These are phyloP conservation scores for Plectosphaerella plurivora DNA, from an alignment of 2,329 filamentous ascomycete genomes.

Conservation along the genomic window DNA sequence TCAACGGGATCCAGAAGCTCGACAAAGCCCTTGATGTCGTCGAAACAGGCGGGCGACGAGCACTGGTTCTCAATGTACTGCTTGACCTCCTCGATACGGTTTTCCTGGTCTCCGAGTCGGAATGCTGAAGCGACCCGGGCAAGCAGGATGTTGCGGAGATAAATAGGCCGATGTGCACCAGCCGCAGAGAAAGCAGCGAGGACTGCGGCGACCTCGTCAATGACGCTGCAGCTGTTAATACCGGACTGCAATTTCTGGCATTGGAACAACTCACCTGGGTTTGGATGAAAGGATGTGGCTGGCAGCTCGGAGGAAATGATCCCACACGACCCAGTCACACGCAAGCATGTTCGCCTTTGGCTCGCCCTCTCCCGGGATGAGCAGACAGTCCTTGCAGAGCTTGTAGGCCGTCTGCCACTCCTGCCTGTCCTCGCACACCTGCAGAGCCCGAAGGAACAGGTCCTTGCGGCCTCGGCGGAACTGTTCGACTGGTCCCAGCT, in stretches of 20 bases:
- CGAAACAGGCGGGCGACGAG: slow-evolving; percentile 36
- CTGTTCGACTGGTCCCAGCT: slow-evolving; percentile 37
- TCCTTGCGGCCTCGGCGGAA: slow-evolving; percentile 43
- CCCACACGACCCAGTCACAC: slow-evolving; percentile 39
- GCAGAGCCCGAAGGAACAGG: slow-evolving; percentile 35
- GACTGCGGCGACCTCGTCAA: slow-evolving; percentile 6
- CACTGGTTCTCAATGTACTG: slow-evolving; percentile 30
- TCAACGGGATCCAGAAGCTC: slow-evolving; percentile 35
- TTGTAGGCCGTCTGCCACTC: slow-evolving; percentile 38
- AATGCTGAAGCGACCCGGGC: slow-evolving; percentile 33
- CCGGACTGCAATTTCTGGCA: neutral
- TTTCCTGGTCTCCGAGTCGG: slow-evolving; percentile 17
- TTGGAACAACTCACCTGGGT: slow-evolving; percentile 22
- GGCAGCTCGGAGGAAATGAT: slow-evolving; percentile 33
- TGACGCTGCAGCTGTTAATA: neutral
- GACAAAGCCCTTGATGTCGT: slow-evolving; percentile 41
- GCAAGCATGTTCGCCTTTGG: slow-evolving; percentile 35
- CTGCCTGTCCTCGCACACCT: slow-evolving; percentile 28
- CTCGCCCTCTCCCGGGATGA: slow-evolving; percentile 25
- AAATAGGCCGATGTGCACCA: slow-evolving; percentile 23
- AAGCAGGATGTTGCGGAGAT: slow-evolving; percentile 31
- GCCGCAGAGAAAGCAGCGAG: slow-evolving; percentile 7
- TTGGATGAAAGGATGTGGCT: slow-evolving; percentile 22
- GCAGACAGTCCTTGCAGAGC: slow-evolving; percentile 39
- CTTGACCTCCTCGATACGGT: slow-evolving; percentile 21